phyloP scores from a whole-genome alignment of 495 filamentous ascomycete species.

The Melanomma pulvis-pyrius region DNA sequence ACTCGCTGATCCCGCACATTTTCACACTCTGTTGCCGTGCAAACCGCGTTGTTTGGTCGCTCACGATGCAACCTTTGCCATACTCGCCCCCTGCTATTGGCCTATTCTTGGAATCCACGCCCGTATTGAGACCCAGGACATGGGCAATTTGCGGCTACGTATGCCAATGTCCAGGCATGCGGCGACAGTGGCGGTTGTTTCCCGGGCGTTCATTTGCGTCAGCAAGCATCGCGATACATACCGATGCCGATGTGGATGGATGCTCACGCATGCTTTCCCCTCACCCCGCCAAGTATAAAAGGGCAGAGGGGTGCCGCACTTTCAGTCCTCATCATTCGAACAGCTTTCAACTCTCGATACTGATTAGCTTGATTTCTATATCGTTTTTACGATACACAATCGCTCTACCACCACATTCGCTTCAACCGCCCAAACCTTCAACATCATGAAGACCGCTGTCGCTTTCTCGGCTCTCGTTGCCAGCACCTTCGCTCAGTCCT shows the following conservation, averaged over 20 bases:
- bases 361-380: neutral
- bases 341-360: neutral
- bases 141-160: too few relatives aligned
- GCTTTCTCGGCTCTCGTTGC: conserved; percentile 26
- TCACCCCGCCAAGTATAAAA: conserved; percentile 4
- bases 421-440: conserved; percentile 8
- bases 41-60: neutral
- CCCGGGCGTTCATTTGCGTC: neutral
- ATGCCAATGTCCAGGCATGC: too few relatives aligned
- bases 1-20: neutral
- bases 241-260: neutral
- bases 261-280: conserved; percentile 1
- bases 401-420: conserved; percentile 20
- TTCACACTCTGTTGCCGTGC: neutral
- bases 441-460: conserved; percentile 28
- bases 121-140: too few relatives aligned
- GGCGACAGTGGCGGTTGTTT: neutral
- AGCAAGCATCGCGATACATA: too few relatives aligned
- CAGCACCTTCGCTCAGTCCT: conserved; percentile 21
- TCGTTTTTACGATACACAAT: too few relatives aligned
- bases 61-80: neutral
- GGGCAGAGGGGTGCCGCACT: neutral
- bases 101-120: neutral
- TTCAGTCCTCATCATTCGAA: neutral
- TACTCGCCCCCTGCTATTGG: too few relatives aligned